These are phyloP conservation scores for Cladophialophora bantiana DNA, from an alignment of 2,329 filamentous ascomycete species.

Conservation along the genomic window DNA sequence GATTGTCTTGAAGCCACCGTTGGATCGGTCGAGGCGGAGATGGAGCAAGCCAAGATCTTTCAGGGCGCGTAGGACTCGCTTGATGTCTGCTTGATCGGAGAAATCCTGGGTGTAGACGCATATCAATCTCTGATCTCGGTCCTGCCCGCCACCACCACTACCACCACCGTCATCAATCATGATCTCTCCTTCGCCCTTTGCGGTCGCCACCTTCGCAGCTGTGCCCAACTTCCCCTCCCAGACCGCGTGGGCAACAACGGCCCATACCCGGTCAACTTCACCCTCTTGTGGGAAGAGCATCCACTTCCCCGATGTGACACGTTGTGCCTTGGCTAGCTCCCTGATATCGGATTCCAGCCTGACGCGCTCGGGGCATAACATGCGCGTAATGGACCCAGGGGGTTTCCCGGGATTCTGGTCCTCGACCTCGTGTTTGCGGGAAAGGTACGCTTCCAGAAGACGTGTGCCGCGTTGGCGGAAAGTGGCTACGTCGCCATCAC, in stretches of 20 bases:
- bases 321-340: slow-evolving; percentile 62
- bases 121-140: slow-evolving; percentile 60
- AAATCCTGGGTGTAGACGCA: slow-evolving; percentile 83
- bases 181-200: slow-evolving; percentile 50
- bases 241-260: slow-evolving; percentile 69
- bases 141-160: neutral
- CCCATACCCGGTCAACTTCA: slow-evolving; percentile 71
- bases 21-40: neutral
- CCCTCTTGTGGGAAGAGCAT: slow-evolving; percentile 69
- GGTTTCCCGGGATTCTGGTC: slow-evolving; percentile 45
- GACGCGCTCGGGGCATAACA: slow-evolving; percentile 52
- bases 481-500: slow-evolving; percentile 53
- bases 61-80: slow-evolving; percentile 69
- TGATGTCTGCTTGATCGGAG: slow-evolving; percentile 70
- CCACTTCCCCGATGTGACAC: slow-evolving; percentile 62
- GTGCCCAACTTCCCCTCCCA: slow-evolving; percentile 73
- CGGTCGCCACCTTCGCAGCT: slow-evolving; percentile 74
- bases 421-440: slow-evolving; percentile 54
- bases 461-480: slow-evolving; percentile 63
- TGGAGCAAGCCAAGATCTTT: slow-evolving; percentile 66
- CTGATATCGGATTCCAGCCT: slow-evolving; percentile 63
- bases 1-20: slow-evolving; percentile 52
- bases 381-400: slow-evolving; percentile 43
- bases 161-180: slow-evolving; percentile 28
- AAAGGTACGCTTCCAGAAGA: slow-evolving; percentile 60